A percentile compares a stretch with the other conserved stretches of the same genome.
These are phyloP conservation scores for Trametes polyzona DNA, from an alignment of 1,284 basidiomycete genomes.

Conservation along the genomic window DNA sequence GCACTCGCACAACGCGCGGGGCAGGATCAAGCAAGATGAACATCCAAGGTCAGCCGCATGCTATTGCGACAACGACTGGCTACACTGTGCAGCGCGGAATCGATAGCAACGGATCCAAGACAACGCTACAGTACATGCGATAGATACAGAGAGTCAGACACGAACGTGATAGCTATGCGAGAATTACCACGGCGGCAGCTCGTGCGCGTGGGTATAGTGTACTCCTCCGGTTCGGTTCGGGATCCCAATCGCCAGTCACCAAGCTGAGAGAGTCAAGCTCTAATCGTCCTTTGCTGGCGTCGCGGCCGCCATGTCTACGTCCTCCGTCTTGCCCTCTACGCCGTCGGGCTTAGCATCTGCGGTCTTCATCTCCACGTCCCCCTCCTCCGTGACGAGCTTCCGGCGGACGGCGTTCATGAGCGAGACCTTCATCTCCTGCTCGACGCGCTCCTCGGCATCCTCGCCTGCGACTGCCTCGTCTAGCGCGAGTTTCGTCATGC, in stretches of 20 bases:
- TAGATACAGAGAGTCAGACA: slow-evolving; percentile 30
- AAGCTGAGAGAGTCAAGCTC: not conserved
- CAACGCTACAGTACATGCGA: slow-evolving; percentile 25
- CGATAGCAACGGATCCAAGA: slow-evolving; percentile 21
- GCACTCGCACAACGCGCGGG: no score
- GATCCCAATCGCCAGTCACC: not conserved
- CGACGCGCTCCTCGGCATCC: slow-evolving; percentile 61
- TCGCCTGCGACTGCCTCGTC: slow-evolving; percentile 92
- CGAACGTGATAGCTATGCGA: slow-evolving; percentile 17
- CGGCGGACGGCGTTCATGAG: slow-evolving; percentile 80
- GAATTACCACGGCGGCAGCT: slow-evolving; percentile 10
- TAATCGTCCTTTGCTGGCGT: slow-evolving; percentile 5
- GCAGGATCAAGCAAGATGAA: no score
- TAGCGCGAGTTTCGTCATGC: slow-evolving; percentile 87
- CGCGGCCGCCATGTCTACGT: not conserved
- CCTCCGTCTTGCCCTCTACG: no score
- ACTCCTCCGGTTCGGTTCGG: no score
- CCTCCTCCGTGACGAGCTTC: slow-evolving; percentile 58
- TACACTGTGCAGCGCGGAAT: slow-evolving; percentile 14
- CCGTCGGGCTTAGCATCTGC: not conserved
- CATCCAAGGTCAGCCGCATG: no score
- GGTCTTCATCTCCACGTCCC: slow-evolving; percentile 25
- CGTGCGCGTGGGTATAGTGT: slow-evolving; percentile 11
- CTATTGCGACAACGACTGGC: not conserved
- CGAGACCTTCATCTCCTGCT: slow-evolving; percentile 81